Evolutionary conservation across 2,329 filamentous ascomycete species (phyloP).

Genomic region (Arthrobotrys conoides): DNA sequence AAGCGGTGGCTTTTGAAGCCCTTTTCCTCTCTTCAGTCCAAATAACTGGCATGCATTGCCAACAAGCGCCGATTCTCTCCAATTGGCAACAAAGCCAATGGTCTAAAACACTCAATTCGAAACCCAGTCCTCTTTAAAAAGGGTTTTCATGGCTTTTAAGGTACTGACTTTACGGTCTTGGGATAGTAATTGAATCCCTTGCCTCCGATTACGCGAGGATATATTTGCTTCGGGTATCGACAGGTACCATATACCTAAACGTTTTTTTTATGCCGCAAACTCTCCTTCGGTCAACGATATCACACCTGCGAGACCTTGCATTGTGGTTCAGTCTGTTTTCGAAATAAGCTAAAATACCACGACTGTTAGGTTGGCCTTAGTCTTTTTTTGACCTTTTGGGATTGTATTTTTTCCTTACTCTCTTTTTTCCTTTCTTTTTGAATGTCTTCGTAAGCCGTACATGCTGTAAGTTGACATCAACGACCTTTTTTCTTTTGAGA

Average conservation of each 20-base stretch:
- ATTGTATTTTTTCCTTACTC: not conserved
- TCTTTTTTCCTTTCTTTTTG: not conserved
- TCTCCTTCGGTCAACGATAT: constrained; percentile 54
- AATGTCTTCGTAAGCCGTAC: constrained; percentile 9
- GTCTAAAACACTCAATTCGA: constrained; percentile 16
- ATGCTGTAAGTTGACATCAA: not conserved
- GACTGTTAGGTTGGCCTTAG: constrained; percentile 1
- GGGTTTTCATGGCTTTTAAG: constrained; percentile 22
- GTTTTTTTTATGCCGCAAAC: constrained; percentile 27
- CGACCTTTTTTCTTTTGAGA: not conserved
- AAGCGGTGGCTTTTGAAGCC: constrained; percentile 23
- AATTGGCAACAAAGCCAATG: constrained; percentile 20
- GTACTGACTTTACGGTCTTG: constrained; percentile 8
- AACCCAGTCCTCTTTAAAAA: constrained; percentile 19
- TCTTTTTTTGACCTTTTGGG: constrained; percentile 22
- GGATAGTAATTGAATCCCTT: constrained; percentile 37
- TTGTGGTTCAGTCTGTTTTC: constrained; percentile 4
- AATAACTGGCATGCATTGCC: constrained; percentile 28
- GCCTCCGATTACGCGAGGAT: constrained; percentile 54
- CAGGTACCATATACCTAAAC: constrained; percentile 39
- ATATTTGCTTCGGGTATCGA: constrained; percentile 48
- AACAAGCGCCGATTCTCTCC: constrained; percentile 15
- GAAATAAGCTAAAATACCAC: constrained; percentile 19
- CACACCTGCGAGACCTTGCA: constrained; percentile 54
- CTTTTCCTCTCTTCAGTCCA: constrained; percentile 20